phyloP scores from a whole-genome alignment of 148 eudicot genomes.

The Beta vulgaris region DNA sequence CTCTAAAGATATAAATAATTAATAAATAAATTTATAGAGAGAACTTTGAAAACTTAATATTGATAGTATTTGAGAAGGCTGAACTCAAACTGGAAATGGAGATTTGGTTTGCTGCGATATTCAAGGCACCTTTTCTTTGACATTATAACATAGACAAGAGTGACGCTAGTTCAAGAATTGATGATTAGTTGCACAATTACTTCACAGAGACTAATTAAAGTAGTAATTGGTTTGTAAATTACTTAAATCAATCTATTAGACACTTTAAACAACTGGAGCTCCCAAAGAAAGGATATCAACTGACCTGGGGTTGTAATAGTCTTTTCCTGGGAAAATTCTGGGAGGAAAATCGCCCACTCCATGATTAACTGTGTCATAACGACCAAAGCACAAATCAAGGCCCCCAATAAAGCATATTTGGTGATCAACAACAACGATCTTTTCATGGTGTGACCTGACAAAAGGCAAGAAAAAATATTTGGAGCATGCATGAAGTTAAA shows the following conservation, averaged over 20 bases:
- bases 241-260: background rate
- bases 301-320: conserved; percentile 95
- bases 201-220: too few species aligned
- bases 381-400: conserved; percentile 94
- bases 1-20: conserved; percentile 41
- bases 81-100: background rate
- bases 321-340: conserved; percentile 86
- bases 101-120: background rate
- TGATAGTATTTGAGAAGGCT: conserved; percentile 4
- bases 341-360: conserved; percentile 76
- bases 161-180: background rate
- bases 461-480: conserved; percentile 14
- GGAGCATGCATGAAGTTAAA: background rate
- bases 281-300: conserved; percentile 11
- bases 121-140: background rate
- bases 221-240: background rate
- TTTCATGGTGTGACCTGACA: conserved; percentile 97
- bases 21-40: background rate
- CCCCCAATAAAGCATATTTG: conserved; percentile 94
- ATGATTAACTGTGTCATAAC: conserved; percentile 82
- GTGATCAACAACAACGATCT: conserved; percentile 86
- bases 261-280: background rate
- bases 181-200: background rate
- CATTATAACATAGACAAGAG: background rate
- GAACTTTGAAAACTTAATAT: background rate